Conservation (phyloP, 108 stramenopile genomes). For the Nitzschia sp. region DNA sequence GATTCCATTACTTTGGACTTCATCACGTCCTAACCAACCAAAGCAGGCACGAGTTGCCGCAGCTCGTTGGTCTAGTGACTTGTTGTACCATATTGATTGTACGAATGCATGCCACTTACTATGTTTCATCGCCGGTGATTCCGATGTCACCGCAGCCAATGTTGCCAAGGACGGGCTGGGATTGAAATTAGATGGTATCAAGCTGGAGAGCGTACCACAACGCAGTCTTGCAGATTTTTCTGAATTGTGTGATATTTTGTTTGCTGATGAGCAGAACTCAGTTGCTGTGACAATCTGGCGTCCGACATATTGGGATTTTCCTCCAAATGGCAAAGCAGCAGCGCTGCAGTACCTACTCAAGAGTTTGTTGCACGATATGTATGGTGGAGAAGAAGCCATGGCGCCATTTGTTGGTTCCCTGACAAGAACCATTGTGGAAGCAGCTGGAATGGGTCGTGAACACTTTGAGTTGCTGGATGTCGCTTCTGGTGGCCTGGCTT, state of each 20-base stretch:
- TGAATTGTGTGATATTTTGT: conserved; percentile 38
- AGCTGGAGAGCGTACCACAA: not conserved
- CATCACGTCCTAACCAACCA: conserved; percentile 53
- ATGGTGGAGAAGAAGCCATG: conserved; percentile 59
- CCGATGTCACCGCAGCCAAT: conserved; percentile 65
- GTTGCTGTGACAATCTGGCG: conserved; percentile 11
- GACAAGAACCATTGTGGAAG: conserved; percentile 37
- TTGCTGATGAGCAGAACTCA: conserved; percentile 22
- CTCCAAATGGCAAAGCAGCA: conserved; percentile 52
- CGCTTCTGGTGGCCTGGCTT: conserved; percentile 48
- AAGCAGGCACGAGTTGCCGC: conserved; percentile 75
- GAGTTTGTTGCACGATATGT: conserved; percentile 66
- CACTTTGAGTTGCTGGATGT: conserved; percentile 58
- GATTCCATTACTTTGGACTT: conserved; percentile 66
- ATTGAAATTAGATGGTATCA: conserved; percentile 12
- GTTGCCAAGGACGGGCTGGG: conserved; percentile 68
- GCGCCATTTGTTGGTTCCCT: conserved; percentile 40
- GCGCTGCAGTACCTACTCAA: conserved; percentile 62
- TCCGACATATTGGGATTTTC: conserved; percentile 57
- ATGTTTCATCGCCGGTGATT: conserved; percentile 76
- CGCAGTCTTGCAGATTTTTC: conserved; percentile 49
- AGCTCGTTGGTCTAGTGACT: conserved; percentile 69
- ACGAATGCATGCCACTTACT: conserved; percentile 66
- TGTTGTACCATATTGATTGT: conserved; percentile 50
- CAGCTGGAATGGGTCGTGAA: conserved; percentile 24